These are phyloP conservation scores for Neurospora sp. DNA, from an alignment of 495 filamentous ascomycete genomes.

Conservation along the genomic window DNA sequence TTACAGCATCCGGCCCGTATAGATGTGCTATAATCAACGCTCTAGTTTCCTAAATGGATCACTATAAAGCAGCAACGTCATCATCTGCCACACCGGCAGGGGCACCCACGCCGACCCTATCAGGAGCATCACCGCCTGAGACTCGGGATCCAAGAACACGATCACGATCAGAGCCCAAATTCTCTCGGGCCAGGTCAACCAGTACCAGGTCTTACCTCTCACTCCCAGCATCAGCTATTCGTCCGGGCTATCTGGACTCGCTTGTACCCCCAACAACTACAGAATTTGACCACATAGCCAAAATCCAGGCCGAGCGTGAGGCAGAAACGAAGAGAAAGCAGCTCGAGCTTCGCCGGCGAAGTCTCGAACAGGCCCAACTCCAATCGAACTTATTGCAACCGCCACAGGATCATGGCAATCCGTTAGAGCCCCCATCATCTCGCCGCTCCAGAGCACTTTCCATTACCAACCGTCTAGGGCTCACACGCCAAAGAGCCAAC, in stretches of 20 bases:
- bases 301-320: conserved; percentile 37
- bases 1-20: not conserved
- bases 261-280: conserved; percentile 34
- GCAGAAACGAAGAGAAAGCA: conserved; percentile 26
- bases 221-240: conserved; percentile 4
- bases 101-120: not conserved
- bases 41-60: not conserved
- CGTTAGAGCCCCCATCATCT: not conserved
- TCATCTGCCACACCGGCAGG: not conserved
- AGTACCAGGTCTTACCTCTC: not conserved
- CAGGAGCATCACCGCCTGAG: not conserved
- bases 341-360: conserved; percentile 24
- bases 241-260: conserved; percentile 38
- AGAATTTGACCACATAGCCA: conserved; percentile 32
- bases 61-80: not conserved
- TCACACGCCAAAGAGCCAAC: not conserved
- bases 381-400: conserved; percentile 15
- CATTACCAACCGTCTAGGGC: not conserved
- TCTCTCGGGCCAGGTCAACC: not conserved
- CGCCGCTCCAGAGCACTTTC: not conserved
- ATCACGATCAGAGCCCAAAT: not conserved
- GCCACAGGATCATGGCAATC: not conserved
- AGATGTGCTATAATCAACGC: not conserved
- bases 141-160: not conserved
- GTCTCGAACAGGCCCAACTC: conserved; percentile 8